These are phyloP conservation scores for Penicillium simplicissimum DNA, from an alignment of 495 filamentous ascomycete genomes.

Conservation along the genomic window DNA sequence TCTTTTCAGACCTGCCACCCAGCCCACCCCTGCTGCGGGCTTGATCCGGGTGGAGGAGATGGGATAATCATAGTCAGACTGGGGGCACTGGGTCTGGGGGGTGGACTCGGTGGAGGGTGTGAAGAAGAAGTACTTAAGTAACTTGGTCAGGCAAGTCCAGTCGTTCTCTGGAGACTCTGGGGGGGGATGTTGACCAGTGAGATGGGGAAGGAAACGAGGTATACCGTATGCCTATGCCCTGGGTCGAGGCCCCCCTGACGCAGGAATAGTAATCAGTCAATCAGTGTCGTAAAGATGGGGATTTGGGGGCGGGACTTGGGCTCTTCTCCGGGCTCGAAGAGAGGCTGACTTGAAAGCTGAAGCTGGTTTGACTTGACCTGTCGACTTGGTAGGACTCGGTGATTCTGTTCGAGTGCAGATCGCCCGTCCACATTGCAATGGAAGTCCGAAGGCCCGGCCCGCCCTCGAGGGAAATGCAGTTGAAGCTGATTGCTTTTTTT, in stretches of 20 bases:
- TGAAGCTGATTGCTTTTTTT: neutral
- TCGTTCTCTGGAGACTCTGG: neutral
- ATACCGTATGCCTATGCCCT: too few species aligned
- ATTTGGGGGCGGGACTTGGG: neutral
- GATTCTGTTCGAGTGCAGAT: constrained; percentile 20
- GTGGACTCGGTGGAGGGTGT: neutral
- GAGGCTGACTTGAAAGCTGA: constrained; percentile 10
- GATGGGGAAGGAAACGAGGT: neutral
- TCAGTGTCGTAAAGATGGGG: neutral
- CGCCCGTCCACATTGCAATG: constrained; percentile 24
- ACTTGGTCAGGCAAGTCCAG: too few species aligned
- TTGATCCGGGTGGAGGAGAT: neutral
- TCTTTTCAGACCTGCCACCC: neutral
- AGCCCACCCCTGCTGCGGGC: neutral
- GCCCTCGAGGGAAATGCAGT: constrained; percentile 23
- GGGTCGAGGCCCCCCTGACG: neutral
- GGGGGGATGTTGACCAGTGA: neutral
- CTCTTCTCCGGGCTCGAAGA: neutral
- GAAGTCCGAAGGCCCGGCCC: constrained; percentile 33
- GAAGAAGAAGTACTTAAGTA: neutral
- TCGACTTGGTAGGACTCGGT: constrained; percentile 13
- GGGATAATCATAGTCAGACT: too few species aligned
- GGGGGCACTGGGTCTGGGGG: neutral
- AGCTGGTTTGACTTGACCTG: constrained; percentile 19
- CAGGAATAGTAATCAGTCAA: too few species aligned